Conservation (phyloP, 352 stramenopile genomes). For the Phytophthora vignae region DNA sequence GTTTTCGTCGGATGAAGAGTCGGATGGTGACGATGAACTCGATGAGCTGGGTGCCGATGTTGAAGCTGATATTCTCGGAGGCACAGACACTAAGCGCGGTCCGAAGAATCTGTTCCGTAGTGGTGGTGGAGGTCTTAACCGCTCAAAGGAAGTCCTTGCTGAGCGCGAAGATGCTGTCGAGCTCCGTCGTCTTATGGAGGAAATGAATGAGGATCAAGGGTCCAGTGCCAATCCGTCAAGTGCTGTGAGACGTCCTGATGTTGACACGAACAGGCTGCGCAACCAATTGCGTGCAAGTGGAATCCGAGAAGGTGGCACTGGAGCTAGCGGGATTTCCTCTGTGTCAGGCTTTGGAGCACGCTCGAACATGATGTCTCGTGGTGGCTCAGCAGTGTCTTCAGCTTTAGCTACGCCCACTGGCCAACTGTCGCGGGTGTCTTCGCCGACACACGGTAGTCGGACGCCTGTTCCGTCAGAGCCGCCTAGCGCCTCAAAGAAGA, state of each 20-base stretch:
- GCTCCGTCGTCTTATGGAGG: slow-evolving; percentile 77
- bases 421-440: slow-evolving; percentile 72
- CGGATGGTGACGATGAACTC: slow-evolving; percentile 71
- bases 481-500: slow-evolving; percentile 44
- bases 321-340: slow-evolving; percentile 41
- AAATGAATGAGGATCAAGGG: slow-evolving; percentile 84
- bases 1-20: slow-evolving; percentile 84
- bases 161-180: slow-evolving; percentile 87
- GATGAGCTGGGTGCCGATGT: slow-evolving; percentile 82
- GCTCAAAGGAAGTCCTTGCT: slow-evolving; percentile 71
- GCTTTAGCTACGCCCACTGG: slow-evolving; percentile 72
- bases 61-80: slow-evolving; percentile 76
- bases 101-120: slow-evolving; percentile 82
- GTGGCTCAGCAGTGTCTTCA: slow-evolving; percentile 66
- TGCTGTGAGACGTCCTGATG: slow-evolving; percentile 62
- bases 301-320: slow-evolving; percentile 62
- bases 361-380: slow-evolving; percentile 56
- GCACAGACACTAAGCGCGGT: slow-evolving; percentile 69
- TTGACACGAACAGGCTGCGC: slow-evolving; percentile 67
- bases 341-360: slow-evolving; percentile 38
- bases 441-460: slow-evolving; percentile 58
- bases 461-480: slow-evolving; percentile 43
- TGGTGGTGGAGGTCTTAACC: slow-evolving; percentile 78
- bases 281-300: slow-evolving; percentile 78
- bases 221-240: slow-evolving; percentile 39